phyloP scores from a whole-genome alignment of 148 eudicot genomes.

The Rhododendron vialii region DNA sequence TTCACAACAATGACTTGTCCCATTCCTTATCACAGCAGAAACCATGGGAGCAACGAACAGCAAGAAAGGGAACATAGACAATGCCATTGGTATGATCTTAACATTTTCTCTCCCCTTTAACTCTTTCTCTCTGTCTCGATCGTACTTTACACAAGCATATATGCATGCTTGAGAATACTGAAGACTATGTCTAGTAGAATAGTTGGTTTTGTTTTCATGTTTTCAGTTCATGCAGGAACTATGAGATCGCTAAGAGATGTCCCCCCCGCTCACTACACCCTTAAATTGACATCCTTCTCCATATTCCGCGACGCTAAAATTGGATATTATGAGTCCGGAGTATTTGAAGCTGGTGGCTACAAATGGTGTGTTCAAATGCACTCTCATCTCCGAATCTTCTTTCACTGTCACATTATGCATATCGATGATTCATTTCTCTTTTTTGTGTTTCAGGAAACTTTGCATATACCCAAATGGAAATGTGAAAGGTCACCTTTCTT shows the following conservation, averaged over 20 bases:
- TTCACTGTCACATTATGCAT: background rate
- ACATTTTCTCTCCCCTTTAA: background rate
- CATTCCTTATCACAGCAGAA: background rate
- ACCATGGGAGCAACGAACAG: background rate
- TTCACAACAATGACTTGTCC: too few relatives aligned
- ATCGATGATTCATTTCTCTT: background rate
- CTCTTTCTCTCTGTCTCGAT: background rate
- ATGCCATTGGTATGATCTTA: background rate
- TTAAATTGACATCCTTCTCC: background rate
- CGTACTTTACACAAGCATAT: background rate
- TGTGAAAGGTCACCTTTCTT: background rate
- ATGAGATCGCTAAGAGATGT: background rate
- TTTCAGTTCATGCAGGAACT: background rate
- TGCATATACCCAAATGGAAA: background rate
- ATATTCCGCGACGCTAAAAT: background rate
- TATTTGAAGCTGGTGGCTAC: background rate
- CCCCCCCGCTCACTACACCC: background rate
- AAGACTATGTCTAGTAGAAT: background rate
- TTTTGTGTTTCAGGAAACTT: background rate
- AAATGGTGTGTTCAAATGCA: background rate
- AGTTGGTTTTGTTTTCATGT: background rate
- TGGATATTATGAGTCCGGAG: background rate
- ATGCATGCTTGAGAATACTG: background rate
- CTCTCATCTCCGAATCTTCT: background rate
- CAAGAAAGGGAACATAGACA: background rate